A percentile compares a stretch with the other conserved stretches of the same genome.
Evolutionary conservation across 2,329 filamentous ascomycete genomes (phyloP).

Genomic region (Plectosphaerella plurivora): DNA sequence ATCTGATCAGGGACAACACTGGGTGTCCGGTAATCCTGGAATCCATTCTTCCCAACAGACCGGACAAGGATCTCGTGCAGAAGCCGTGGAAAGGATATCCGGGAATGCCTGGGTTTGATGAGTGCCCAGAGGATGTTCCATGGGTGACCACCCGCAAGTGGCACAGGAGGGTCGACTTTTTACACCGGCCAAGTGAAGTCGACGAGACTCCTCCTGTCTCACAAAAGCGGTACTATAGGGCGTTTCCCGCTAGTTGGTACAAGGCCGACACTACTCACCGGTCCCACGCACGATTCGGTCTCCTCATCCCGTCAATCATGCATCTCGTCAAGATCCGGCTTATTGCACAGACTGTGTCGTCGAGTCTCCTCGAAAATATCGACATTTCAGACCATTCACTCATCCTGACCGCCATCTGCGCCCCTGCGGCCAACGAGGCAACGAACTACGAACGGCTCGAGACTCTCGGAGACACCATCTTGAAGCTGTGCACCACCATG

Average conservation of each 20-base stretch:
- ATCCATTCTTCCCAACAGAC: slow-evolving; percentile 37
- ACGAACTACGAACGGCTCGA: slow-evolving; percentile 80
- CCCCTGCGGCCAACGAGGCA: slow-evolving; percentile 53
- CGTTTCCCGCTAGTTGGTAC: slow-evolving; percentile 44
- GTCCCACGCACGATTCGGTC: slow-evolving; percentile 42
- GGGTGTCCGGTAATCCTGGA: slow-evolving; percentile 36
- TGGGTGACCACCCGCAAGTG: slow-evolving; percentile 46
- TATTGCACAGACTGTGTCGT: slow-evolving; percentile 56
- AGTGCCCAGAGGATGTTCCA: slow-evolving; percentile 36
- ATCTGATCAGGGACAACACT: slow-evolving; percentile 34
- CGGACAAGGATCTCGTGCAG: slow-evolving; percentile 33
- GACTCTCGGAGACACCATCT: slow-evolving; percentile 77
- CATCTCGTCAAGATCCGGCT: slow-evolving; percentile 64
- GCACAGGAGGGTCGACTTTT: slow-evolving; percentile 54
- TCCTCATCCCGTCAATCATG: slow-evolving; percentile 69
- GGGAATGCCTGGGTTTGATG: slow-evolving; percentile 11
- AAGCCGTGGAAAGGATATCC: slow-evolving; percentile 26
- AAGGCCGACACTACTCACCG: slow-evolving; percentile 42
- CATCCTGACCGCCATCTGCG: slow-evolving; percentile 64
- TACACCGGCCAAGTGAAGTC: slow-evolving; percentile 34
- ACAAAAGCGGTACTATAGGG: slow-evolving; percentile 35
- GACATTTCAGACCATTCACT: slow-evolving; percentile 44
- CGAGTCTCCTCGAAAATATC: slow-evolving; percentile 47
- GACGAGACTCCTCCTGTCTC: slow-evolving; percentile 14
- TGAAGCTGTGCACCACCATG: slow-evolving; percentile 70